A percentile compares a stretch with the other conserved stretches of the same genome.
phyloP scores from a whole-genome alignment of 1,284 basidiomycete genomes.

The Rhodofomes roseus region DNA sequence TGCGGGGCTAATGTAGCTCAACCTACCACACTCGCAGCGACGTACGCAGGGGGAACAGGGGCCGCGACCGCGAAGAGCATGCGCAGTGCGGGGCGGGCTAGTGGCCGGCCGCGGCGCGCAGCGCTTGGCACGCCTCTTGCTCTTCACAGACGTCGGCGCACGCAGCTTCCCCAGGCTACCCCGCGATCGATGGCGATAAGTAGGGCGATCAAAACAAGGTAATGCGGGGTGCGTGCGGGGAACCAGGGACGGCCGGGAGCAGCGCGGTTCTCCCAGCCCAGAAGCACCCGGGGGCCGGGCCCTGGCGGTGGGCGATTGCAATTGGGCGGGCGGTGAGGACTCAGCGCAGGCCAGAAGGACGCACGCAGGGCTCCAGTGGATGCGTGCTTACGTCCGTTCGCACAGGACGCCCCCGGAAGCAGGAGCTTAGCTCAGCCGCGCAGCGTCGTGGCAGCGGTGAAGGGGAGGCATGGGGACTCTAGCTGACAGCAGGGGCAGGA shows the following conservation, averaged over 20 bases:
- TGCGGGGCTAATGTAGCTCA: neutral
- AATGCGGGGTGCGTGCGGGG: neutral
- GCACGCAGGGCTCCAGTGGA: too few relatives aligned
- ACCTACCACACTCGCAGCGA: too few relatives aligned
- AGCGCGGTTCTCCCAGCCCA: neutral
- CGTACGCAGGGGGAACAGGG: too few relatives aligned
- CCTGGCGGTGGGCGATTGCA: too few relatives aligned
- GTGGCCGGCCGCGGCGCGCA: neutral
- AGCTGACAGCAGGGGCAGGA: neutral
- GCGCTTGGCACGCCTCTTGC: too few relatives aligned
- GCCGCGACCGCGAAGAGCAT: neutral
- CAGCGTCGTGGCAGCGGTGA: too few relatives aligned
- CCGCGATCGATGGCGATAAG: constrained; percentile 2
- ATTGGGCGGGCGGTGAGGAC: too few relatives aligned
- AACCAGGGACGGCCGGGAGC: neutral
- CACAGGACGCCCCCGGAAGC: neutral
- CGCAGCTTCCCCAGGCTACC: neutral
- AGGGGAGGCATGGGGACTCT: neutral
- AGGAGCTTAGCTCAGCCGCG: neutral
- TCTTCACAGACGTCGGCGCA: too few relatives aligned
- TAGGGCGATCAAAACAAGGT: neutral
- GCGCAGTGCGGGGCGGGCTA: neutral
- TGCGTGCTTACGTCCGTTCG: neutral
- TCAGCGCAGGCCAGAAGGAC: too few relatives aligned
- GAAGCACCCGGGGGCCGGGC: neutral